Evolutionary conservation across 768 basidiomycete genomes (phyloP).

Genomic region (Agrocybe praecox): DNA sequence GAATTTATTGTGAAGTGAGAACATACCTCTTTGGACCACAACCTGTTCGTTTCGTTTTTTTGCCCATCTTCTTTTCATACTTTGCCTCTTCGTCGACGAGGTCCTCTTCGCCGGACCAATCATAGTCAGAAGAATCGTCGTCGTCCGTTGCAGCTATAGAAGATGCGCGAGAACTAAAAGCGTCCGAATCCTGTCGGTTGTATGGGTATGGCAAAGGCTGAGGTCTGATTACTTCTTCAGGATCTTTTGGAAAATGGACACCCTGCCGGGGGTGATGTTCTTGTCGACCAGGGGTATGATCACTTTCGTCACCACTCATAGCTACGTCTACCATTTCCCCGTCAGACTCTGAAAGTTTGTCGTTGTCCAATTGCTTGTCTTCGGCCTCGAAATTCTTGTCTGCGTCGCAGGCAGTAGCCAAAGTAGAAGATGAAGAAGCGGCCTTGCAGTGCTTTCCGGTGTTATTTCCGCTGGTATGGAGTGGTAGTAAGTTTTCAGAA

Average conservation of each 20-base stretch:
- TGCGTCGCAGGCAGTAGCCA: background rate
- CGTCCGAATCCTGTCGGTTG: constrained; percentile 32
- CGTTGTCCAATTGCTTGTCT: constrained; percentile 12
- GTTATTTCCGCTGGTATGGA: background rate
- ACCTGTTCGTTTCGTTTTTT: constrained; percentile 40
- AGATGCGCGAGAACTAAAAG: constrained; percentile 33
- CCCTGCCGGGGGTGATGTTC: constrained; percentile 16
- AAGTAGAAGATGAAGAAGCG: constrained; percentile 3
- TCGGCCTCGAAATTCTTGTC: constrained; percentile 3
- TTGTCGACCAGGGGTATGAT: constrained; percentile 9
- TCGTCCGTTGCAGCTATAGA: constrained; percentile 60
- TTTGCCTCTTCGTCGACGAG: constrained; percentile 70
- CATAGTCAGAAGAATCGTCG: constrained; percentile 59
- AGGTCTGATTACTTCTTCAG: constrained; percentile 23
- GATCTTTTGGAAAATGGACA: constrained; percentile 57
- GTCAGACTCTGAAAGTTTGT: constrained; percentile 9
- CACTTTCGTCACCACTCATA: constrained; percentile 16
- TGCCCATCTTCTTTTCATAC: constrained; percentile 63
- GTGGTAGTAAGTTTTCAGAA: constrained; percentile 3
- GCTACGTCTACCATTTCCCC: constrained; percentile 16
- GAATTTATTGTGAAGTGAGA: background rate
- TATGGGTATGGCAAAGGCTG: constrained; percentile 26
- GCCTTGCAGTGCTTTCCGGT: background rate
- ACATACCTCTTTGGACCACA: constrained; percentile 59
- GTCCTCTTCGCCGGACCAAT: constrained; percentile 83